Evolutionary conservation across 2,329 filamentous ascomycete species (phyloP).

Genomic region (Pseudocercospora cruenta): DNA sequence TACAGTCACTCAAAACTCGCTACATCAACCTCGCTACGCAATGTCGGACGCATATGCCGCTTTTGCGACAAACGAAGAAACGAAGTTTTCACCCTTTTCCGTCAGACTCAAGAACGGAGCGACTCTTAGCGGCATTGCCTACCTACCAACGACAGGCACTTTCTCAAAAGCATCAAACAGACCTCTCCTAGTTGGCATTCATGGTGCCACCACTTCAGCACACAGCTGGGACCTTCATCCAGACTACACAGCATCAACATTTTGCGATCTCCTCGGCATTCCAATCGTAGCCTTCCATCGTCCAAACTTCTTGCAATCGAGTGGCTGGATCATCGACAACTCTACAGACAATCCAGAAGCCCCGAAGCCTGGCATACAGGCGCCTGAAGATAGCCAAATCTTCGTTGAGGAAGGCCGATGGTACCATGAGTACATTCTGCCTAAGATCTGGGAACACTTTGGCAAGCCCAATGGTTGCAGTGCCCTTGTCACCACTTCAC

Average conservation of each 20-base stretch:
- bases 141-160: conserved; percentile 1
- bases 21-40: background rate
- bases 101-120: conserved; percentile 8
- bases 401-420: conserved; percentile 17
- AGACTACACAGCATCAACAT: conserved; percentile 14
- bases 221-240: conserved; percentile 9
- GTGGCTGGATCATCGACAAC: conserved; percentile 12
- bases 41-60: background rate
- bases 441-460: conserved; percentile 9
- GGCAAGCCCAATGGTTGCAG: conserved; percentile 11
- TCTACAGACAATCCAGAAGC: background rate
- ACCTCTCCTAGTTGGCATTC: conserved; percentile 13
- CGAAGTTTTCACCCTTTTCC: conserved; percentile 11
- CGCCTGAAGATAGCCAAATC: background rate
- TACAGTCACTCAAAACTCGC: background rate
- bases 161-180: background rate
- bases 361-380: background rate
- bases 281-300: conserved; percentile 13
- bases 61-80: conserved; percentile 6
- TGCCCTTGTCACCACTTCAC: conserved; percentile 9
- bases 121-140: conserved; percentile 9
- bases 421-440: conserved; percentile 14
- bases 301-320: conserved; percentile 10
- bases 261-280: conserved; percentile 7
- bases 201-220: conserved; percentile 14